These are phyloP conservation scores for Elsinoe australis DNA, from an alignment of 2,329 filamentous ascomycete genomes.

Conservation along the genomic window DNA sequence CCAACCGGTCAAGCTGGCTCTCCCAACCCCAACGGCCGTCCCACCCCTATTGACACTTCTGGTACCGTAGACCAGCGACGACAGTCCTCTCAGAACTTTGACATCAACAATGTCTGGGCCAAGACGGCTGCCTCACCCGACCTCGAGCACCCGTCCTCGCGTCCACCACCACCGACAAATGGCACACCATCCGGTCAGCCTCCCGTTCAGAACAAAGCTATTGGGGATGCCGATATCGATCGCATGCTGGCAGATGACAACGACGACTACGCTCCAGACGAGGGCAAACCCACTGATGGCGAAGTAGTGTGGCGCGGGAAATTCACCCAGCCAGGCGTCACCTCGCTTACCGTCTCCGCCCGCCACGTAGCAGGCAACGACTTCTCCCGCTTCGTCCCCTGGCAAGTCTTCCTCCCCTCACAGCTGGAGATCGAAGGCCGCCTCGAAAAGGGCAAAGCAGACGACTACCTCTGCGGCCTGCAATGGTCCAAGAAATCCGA, in stretches of 20 bases:
- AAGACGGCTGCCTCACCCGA: conserved; percentile 46
- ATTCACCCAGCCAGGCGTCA: conserved; percentile 36
- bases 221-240: conserved; percentile 82
- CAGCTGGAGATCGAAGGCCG: conserved; percentile 66
- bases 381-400: conserved; percentile 57
- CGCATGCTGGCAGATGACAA: conserved; percentile 74
- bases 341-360: conserved; percentile 53
- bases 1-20: conserved; percentile 28
- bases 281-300: conserved; percentile 57
- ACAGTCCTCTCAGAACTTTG: conserved; percentile 46
- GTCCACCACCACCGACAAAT: conserved; percentile 27
- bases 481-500: conserved; percentile 77
- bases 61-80: conserved; percentile 40
- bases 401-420: conserved; percentile 67
- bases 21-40: conserved; percentile 16
- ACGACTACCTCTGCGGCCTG: conserved; percentile 83
- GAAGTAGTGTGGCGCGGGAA: conserved; percentile 71
- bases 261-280: conserved; percentile 73
- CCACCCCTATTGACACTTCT: conserved; percentile 5
- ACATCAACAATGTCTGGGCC: conserved; percentile 79
- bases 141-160: conserved; percentile 53
- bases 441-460: conserved; percentile 73
- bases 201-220: conserved; percentile 47
- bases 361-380: conserved; percentile 80
- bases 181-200: conserved; percentile 32